Percentiles rank a stretch among this genome's conserved stretches.
These are phyloP conservation scores for Mucor circinelloides DNA, from an alignment of 371 early-diverging fungal species.

Conservation along the genomic window DNA sequence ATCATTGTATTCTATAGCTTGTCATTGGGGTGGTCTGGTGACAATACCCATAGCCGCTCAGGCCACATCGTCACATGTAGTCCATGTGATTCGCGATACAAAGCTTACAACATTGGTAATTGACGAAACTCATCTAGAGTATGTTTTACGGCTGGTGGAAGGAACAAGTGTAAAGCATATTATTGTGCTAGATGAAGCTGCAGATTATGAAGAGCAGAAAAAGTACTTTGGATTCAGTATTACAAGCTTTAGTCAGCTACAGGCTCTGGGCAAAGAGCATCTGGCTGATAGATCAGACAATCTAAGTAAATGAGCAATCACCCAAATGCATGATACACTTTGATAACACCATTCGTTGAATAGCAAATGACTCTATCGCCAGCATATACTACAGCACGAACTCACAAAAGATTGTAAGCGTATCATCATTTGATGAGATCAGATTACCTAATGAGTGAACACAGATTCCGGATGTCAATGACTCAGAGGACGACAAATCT, in stretches of 20 bases:
- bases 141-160: constrained; percentile 13
- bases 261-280: neutral
- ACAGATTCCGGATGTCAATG: neutral
- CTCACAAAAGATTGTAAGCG: constrained; percentile 8
- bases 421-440: neutral
- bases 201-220: neutral
- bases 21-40: constrained; percentile 27
- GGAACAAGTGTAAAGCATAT: constrained; percentile 26
- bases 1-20: constrained; percentile 7
- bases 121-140: constrained; percentile 13
- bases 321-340: neutral
- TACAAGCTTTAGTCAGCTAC: neutral
- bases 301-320: neutral
- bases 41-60: constrained; percentile 36
- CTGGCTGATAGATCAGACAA: neutral
- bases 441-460: neutral
- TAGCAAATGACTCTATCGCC: constrained; percentile 28
- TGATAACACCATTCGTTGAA: neutral
- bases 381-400: constrained; percentile 25
- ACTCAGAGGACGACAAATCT: constrained; percentile 1
- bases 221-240: neutral
- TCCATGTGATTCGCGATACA: constrained; percentile 19
- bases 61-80: constrained; percentile 17
- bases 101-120: constrained; percentile 25
- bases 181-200: constrained; percentile 14